Conservation (phyloP, 352 stramenopile species). For the Phytophthora fragariaefolia region DNA sequence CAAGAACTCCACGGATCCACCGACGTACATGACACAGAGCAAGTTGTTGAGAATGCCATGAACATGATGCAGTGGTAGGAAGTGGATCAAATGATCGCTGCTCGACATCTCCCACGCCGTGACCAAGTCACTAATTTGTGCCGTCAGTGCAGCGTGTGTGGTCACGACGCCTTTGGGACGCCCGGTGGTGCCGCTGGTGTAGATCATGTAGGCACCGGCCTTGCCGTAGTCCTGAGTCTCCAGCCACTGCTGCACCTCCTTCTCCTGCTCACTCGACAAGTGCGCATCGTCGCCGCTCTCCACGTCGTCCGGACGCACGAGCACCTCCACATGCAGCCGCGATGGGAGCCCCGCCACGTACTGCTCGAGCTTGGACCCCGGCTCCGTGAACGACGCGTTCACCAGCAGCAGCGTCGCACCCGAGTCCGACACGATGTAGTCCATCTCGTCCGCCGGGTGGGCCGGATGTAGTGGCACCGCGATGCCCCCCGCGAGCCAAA, state of each 20-base stretch:
- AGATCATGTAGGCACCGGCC: conserved; percentile 66
- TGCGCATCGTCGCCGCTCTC: conserved; percentile 12
- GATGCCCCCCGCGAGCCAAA: conserved; percentile 73
- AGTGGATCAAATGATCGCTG: conserved; percentile 88
- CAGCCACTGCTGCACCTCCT: conserved; percentile 47
- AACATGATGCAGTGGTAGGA: conserved; percentile 91
- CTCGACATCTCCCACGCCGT: conserved; percentile 81
- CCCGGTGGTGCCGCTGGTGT: conserved; percentile 88
- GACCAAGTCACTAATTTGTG: conserved; percentile 87
- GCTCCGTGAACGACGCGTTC: conserved; percentile 46
- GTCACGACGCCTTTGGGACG: conserved; percentile 86
- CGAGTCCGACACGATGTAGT: conserved; percentile 77
- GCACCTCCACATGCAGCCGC: conserved; percentile 33
- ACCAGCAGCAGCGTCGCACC: conserved; percentile 54
- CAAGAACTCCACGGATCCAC: conserved; percentile 86
- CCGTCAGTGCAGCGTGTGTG: conserved; percentile 70
- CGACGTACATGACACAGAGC: conserved; percentile 78
- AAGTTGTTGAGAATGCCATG: conserved; percentile 93
- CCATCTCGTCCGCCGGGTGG: conserved; percentile 69
- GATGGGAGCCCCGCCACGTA: conserved; percentile 31
- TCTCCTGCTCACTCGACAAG: conserved; percentile 20
- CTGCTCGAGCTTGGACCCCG: conserved; percentile 27
- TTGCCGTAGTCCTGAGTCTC: conserved; percentile 26
- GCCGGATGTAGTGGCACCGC: conserved; percentile 69
- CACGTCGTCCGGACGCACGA: conserved; percentile 32